These are phyloP conservation scores for Xylaria multiplex DNA, from an alignment of 2,329 filamentous ascomycete genomes.

Conservation along the genomic window DNA sequence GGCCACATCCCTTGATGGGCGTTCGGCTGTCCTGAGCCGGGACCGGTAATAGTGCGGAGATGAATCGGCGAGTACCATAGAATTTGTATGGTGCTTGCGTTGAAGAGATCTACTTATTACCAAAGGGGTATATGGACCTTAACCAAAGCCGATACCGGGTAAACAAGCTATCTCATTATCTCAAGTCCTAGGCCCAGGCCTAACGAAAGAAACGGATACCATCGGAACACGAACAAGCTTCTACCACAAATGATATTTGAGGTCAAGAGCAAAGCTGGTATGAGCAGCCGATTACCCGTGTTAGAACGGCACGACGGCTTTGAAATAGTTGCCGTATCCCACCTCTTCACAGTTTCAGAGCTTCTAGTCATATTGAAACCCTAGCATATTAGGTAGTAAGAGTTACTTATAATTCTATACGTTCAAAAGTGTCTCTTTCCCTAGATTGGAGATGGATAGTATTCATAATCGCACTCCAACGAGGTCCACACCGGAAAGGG, in stretches of 20 bases:
- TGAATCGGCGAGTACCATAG: conserved; percentile 3
- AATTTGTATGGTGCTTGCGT: neutral
- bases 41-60: conserved; percentile 31
- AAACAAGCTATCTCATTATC: conserved; percentile 2
- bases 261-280: neutral
- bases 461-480: neutral
- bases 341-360: neutral
- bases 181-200: neutral
- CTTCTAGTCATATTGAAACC: neutral
- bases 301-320: neutral
- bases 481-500: neutral
- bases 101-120: neutral
- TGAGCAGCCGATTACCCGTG: neutral
- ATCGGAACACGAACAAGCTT: neutral
- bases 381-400: neutral
- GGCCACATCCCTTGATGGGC: neutral
- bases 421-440: neutral
- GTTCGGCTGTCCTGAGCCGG: conserved; percentile 21
- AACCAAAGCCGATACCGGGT: conserved; percentile 22
- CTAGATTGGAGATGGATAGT: neutral
- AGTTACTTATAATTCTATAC: neutral
- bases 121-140: conserved; percentile 5
- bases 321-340: neutral
- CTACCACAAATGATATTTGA: neutral
- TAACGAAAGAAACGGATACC: neutral